Evolutionary conservation across 768 basidiomycete species (phyloP), one percentile per base, ranked within the genome.

Genomic region (Trametes maxima): DNA sequence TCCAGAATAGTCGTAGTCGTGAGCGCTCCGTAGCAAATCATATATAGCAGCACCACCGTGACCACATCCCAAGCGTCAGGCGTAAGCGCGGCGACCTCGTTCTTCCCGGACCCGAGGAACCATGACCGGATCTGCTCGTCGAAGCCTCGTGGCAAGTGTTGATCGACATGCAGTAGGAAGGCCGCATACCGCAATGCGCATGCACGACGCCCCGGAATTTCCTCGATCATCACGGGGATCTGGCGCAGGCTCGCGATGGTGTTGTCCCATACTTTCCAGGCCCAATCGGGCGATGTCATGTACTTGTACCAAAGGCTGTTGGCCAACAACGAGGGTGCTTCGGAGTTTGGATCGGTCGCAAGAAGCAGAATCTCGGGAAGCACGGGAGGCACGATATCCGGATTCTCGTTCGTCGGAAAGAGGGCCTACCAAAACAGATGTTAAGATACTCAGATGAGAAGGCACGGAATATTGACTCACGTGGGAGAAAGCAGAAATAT

Each of bases 271-370:
- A 89, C 88, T 66, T 87, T 88, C 85, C 85, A 88, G 1, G 83
- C 90, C 90, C 91, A 92, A 66, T 90, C 83, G 14, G 73, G 68
- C 0, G 89, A 83, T 16, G 83, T 84, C 44, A 88, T 85, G 66
- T 92, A 92, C 69, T 90, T 89, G 73, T 90, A 89, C 92, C 92
- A 94, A 14, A 94, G 77, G 47, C 82, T 82, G 65, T 88, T 89
- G 0, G 90, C 91, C 21, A 94, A 83, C 48, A 82, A 80, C 0
- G 86, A 85, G 2, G 89, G 82, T 5, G 86, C 89, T 59, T 87
- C 85, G 0, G 77, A 76, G 51, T 81, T 79, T 2, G 79, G 73
- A 68, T 90, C 84, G 11, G 79, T 82, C 5, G 83, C 82, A n/a
- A 92, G 80, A 8, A 85, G 70, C 19, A 89, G 75, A 40, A 92